Evolutionary conservation across 495 filamentous ascomycete species (phyloP).

Genomic region (Jackrogersella minutella): DNA sequence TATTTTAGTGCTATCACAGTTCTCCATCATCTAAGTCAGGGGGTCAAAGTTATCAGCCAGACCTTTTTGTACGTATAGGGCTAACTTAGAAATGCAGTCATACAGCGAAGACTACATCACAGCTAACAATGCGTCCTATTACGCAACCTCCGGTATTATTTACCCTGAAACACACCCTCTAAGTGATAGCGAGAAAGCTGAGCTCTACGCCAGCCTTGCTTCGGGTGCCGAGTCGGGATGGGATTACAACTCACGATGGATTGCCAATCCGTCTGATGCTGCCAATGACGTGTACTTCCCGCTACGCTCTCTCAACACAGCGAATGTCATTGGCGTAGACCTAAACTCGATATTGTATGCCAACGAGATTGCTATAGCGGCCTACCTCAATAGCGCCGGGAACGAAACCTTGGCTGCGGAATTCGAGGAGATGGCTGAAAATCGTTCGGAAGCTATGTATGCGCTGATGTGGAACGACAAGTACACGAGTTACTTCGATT

Average conservation of each 20-base stretch:
- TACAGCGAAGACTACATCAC: conserved; percentile 58
- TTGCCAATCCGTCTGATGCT: conserved; percentile 54
- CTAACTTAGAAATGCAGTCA: conserved; percentile 39
- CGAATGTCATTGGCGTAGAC: conserved; percentile 53
- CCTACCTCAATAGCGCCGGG: conserved; percentile 46
- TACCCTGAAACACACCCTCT: conserved; percentile 53
- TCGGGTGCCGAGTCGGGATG: conserved; percentile 60
- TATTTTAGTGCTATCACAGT: neutral
- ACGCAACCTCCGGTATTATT: conserved; percentile 55
- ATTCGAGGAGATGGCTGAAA: conserved; percentile 45
- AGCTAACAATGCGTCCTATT: conserved; percentile 57
- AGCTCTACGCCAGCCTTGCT: conserved; percentile 56
- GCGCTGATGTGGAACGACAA: conserved; percentile 58
- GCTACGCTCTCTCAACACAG: conserved; percentile 56
- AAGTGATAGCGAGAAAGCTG: conserved; percentile 49
- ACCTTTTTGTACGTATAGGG: neutral
- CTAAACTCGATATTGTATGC: conserved; percentile 61
- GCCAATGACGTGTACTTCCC: conserved; percentile 59
- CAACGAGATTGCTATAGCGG: conserved; percentile 54
- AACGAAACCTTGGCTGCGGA: conserved; percentile 44
- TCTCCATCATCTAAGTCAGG: neutral
- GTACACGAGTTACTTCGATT: conserved; percentile 59
- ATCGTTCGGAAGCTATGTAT: conserved; percentile 56
- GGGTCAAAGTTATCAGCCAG: neutral
- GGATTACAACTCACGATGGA: conserved; percentile 55